These are phyloP conservation scores for Cyberlindnera euphorbiiphila DNA, from an alignment of 805 yeast genomes.

Conservation along the genomic window DNA sequence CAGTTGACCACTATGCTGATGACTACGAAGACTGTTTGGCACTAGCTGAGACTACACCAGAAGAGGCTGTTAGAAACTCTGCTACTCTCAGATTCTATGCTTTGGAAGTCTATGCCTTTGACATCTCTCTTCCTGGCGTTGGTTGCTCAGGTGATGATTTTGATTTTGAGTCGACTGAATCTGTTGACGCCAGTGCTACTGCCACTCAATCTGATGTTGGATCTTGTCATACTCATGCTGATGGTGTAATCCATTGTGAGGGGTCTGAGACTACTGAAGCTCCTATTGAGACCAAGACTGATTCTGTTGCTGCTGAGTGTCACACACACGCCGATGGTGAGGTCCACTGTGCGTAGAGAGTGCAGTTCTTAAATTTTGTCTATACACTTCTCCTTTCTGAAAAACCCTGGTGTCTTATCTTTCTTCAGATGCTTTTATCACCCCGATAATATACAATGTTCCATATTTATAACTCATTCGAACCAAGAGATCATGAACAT, in stretches of 20 bases:
- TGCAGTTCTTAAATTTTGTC: too few species aligned
- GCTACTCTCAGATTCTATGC: constrained; percentile 32
- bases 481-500: constrained; percentile 43
- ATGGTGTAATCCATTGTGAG: too few species aligned
- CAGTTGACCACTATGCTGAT: constrained; percentile 36
- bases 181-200: constrained; percentile 1
- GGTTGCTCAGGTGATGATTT: constrained; percentile 27
- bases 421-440: too few species aligned
- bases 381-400: too few species aligned
- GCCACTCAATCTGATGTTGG: too few species aligned
- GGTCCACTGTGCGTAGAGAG: too few species aligned
- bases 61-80: constrained; percentile 35
- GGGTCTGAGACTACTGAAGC: too few species aligned
- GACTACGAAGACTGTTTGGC: constrained; percentile 32
- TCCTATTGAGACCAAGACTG: constrained; percentile 12
- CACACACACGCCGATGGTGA: constrained; percentile 23
- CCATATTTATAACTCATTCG: constrained; percentile 13
- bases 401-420: too few species aligned
- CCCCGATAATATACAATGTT: too few species aligned
- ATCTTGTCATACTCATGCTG: too few species aligned
- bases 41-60: constrained; percentile 30
- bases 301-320: constrained; percentile 18
- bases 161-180: background rate
- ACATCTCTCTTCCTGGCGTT: constrained; percentile 26
- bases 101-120: constrained; percentile 31